phyloP scores from a whole-genome alignment of 176 grass and related monocot species.

The Cenchrus purpureus region DNA sequence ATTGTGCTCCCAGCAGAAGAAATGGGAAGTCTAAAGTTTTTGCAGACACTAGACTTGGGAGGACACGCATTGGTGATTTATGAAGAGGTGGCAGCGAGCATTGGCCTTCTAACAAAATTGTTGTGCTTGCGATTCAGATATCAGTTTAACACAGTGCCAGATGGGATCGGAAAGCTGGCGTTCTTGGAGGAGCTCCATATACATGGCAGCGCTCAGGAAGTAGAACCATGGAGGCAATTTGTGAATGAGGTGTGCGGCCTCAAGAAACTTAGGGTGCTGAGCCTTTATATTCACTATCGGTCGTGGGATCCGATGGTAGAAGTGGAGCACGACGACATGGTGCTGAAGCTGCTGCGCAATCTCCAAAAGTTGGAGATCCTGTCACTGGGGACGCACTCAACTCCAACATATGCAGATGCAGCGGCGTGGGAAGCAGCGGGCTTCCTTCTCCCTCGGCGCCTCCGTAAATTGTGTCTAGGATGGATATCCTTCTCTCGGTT shows the following conservation, averaged over 20 bases:
- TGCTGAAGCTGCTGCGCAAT: background rate
- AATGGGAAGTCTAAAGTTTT: background rate
- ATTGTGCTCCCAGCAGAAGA: background rate
- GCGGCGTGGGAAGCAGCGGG: background rate
- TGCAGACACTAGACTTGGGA: too few species aligned
- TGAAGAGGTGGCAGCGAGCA: rapidly evolving
- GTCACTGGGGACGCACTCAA: too few species aligned
- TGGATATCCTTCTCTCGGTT: too few species aligned
- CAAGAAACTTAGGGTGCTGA: background rate
- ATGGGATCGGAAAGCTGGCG: background rate
- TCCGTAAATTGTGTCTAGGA: too few species aligned
- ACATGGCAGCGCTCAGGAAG: background rate
- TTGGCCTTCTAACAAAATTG: background rate
- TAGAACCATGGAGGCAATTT: background rate
- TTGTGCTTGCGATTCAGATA: background rate
- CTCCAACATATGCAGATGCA: background rate
- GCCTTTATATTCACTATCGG: too few species aligned
- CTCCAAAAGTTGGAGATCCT: background rate
- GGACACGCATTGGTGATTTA: too few species aligned
- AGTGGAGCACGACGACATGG: too few species aligned
- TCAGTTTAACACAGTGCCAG: background rate
- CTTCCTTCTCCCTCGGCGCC: too few species aligned
- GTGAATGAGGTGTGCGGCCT: background rate
- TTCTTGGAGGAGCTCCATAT: background rate
- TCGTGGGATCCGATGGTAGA: too few species aligned